Conservation (phyloP, 2,329 filamentous ascomycete genomes). For the Aspergillus oerlinghausenensis region DNA sequence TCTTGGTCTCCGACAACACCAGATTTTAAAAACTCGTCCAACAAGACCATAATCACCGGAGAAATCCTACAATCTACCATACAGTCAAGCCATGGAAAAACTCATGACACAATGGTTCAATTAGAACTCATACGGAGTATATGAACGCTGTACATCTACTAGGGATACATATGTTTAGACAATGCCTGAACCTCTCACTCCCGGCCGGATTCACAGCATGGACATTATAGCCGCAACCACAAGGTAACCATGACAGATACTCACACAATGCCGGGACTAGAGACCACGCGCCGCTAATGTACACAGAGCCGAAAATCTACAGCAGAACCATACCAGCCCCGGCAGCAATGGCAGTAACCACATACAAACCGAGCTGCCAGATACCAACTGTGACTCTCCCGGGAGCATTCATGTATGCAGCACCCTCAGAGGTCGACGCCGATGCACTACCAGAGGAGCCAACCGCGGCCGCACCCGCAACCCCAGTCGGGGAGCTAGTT, state of each 20-base stretch:
- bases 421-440: constrained; percentile 22
- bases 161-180: not conserved
- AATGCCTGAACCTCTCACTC: not conserved
- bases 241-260: not conserved
- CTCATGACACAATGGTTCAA: not conserved
- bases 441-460: constrained; percentile 12
- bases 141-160: not conserved
- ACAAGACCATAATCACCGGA: no score
- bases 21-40: no score
- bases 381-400: constrained; percentile 29
- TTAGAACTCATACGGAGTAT: not conserved
- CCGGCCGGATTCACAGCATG: no score
- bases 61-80: not conserved
- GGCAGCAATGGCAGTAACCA: constrained; percentile 34
- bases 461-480: constrained; percentile 6
- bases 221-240: not conserved
- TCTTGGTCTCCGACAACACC: not conserved
- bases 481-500: constrained; percentile 29
- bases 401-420: constrained; percentile 22
- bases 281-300: not conserved
- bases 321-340: constrained; percentile 42
- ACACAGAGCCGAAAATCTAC: constrained; percentile 22
- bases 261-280: no score
- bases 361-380: constrained; percentile 35
- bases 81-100: not conserved